Base-by-base conservation (phyloP, 2,329 filamentous ascomycete species). In the Tothia fuscella region DNA sequence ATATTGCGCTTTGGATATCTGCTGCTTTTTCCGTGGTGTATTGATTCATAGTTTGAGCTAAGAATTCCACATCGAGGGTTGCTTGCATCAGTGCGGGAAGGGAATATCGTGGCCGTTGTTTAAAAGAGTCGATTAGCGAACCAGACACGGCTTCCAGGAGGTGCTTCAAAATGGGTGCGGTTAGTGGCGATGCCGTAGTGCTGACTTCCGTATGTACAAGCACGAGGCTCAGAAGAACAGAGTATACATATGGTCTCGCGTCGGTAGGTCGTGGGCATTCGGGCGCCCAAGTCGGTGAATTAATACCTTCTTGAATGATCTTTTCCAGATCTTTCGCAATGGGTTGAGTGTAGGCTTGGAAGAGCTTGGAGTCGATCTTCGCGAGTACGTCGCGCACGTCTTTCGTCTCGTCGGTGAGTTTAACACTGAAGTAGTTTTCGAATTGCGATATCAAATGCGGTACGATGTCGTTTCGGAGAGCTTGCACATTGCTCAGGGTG, bases 41-140 rank as follows among this genome's bases (percentile, higher is more conserved):
- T 51, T 88, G 80, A 46, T 76, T 83, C 25, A 98, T 72, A 4
- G 89, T 95, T 65, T 98, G 91, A 1, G 88, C 85, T 44, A 96
- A 80, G 56, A 98, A 96, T 61, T 98, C 91, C 2, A 95, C 88
- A 55, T 98, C 91, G 1, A 98, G 75, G 0, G 91, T 98, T 2
- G 93, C 93, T 63, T 98, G 93, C 80, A 96, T 93, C 38, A 98
- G 74, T 5, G 83, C 80, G 4, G 81, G 70, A 0, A 98, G 76
- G 2, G 78, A 73, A 62, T 91, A 96, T 16, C 68, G 68, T 4
- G 69, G 60, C 0, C 64, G 77, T 26, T 68, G 57, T 58, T 73
- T 68, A 68, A 96, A 94, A 0, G 85, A 80, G 21, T 80, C 74
- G 13, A 95, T 77, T n/a, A 96, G 77, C 47, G 87, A 79, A 5